Evolutionary conservation across 1,284 basidiomycete species (phyloP), one percentile per base, ranked within the genome.

Genomic region (Rhodotorula sp.): DNA sequence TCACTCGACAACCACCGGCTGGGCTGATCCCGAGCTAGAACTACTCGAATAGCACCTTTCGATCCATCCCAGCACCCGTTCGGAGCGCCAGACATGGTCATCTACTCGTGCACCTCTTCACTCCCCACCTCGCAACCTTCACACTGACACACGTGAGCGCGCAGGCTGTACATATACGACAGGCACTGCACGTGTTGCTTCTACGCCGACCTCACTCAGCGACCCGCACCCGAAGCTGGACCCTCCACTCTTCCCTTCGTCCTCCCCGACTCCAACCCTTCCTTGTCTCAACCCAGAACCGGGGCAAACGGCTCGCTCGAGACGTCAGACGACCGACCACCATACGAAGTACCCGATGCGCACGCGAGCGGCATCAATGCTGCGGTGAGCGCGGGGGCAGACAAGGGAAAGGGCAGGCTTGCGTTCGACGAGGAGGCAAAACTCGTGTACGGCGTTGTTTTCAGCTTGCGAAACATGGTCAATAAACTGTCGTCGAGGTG

Each of bases 341-440:
- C 87, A 87, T 36, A 82, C 88, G 59, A 87, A 87, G 78, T 88
- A 86, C 6, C 83, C 89, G 48, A 81, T 82, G 13, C 86, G 86
- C 8, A n/a, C 15, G 5, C 29, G 22, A 11, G 11, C 30, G 17
- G 22, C 59, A 22, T 30, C 51, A 34, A 29, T 22, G 22, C 17
- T 19, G 46, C 11, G 11, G 59, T 19, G 27, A 22, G 19, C 46
- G 27, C 49, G 53, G 34, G n/a, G 15, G 54, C 48, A 11, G 52
- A 44, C 24, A 64, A 36, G 59, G 65, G 64, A 22, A 61, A 71
- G 65, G 54, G 66, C 62, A n/a, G 84, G 85, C 19, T 97, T 32
- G 85, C 94, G 8, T 97, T 99, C 75, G 94, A 99, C 78, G 95
- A 99, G 81, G 94, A 99, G 81, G 89, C 91, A 2, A 99, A 99